phyloP scores from a whole-genome alignment of 2,329 filamentous ascomycete species.

The Ophiosphaerella narmari region DNA sequence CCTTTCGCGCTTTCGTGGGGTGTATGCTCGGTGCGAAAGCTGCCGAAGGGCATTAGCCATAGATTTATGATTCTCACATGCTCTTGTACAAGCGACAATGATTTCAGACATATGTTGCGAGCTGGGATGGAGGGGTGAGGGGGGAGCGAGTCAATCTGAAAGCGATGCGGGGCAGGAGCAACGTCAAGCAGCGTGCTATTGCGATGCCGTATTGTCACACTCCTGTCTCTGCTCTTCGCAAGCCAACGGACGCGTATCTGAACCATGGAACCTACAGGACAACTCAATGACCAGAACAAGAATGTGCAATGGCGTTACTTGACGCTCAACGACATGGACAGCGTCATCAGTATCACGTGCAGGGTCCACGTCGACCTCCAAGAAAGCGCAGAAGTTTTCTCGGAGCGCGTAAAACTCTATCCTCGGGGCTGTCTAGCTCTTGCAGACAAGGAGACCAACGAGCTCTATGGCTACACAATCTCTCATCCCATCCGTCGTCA shows the following conservation, averaged over 20 bases:
- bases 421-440: slow-evolving; percentile 20
- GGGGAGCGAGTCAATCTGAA: no score
- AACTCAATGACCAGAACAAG: background rate
- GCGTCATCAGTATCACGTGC: slow-evolving; percentile 9
- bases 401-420: slow-evolving; percentile 17
- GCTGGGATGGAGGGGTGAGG: no score
- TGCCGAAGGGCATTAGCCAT: slow-evolving; percentile 12
- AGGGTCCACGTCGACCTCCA: slow-evolving; percentile 21
- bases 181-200: background rate
- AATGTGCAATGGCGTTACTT: background rate
- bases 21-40: slow-evolving; percentile 16
- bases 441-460: background rate
- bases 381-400: slow-evolving; percentile 19
- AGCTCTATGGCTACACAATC: slow-evolving; percentile 18
- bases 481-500: slow-evolving; percentile 18
- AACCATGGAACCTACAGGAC: background rate
- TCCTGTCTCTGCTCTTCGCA: no score
- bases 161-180: background rate
- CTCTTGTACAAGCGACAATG: background rate
- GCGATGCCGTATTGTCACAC: no score
- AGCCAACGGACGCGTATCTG: background rate
- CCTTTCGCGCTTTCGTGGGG: slow-evolving; percentile 14
- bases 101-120: background rate
- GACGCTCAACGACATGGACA: background rate
- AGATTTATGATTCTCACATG: background rate